A percentile compares a stretch with the other conserved stretches of the same genome.
phyloP scores from a whole-genome alignment of 1,284 basidiomycete genomes.

The Athelia psychrophila region DNA sequence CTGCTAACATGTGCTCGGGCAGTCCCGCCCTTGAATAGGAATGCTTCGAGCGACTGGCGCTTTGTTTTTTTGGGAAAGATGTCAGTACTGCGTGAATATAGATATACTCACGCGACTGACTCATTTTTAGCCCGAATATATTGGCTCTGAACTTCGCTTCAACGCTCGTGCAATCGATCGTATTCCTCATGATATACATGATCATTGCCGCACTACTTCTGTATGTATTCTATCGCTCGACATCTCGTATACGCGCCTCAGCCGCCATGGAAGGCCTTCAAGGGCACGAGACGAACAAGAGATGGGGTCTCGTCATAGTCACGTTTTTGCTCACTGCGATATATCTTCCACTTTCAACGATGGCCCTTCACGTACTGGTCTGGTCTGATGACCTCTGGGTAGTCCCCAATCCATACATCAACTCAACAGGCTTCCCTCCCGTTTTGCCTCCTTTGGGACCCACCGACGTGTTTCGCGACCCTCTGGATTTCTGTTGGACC shows the following conservation, averaged over 20 bases:
- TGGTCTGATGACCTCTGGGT: constrained; percentile 78
- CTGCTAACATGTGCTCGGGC: not conserved
- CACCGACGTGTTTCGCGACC: constrained; percentile 52
- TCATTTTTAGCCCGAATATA: constrained; percentile 54
- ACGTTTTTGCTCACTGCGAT: constrained; percentile 63
- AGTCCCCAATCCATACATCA: constrained; percentile 65
- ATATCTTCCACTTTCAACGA: constrained; percentile 69
- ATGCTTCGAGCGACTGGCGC: constrained; percentile 46
- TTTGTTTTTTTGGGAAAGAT: constrained; percentile 63
- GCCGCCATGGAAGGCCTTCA: constrained; percentile 55
- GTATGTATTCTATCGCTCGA: constrained; percentile 52
- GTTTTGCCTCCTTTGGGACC: constrained; percentile 49
- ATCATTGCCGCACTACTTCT: constrained; percentile 48
- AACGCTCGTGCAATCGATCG: constrained; percentile 47
- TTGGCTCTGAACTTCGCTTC: constrained; percentile 67
- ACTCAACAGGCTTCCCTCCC: constrained; percentile 51
- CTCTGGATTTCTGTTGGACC: constrained; percentile 78
- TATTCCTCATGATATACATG: constrained; percentile 57
- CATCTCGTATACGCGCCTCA: constrained; percentile 45
- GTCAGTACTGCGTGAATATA: constrained; percentile 33
- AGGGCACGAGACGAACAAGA: constrained; percentile 35
- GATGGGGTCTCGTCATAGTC: constrained; percentile 54
- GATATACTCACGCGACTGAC: constrained; percentile 11
- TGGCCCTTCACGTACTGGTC: constrained; percentile 67
- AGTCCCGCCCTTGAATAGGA: constrained; percentile 42